Evolutionary conservation across 108 stramenopile species (phyloP).

Genomic region (Pseudonitzschia multiseries): DNA sequence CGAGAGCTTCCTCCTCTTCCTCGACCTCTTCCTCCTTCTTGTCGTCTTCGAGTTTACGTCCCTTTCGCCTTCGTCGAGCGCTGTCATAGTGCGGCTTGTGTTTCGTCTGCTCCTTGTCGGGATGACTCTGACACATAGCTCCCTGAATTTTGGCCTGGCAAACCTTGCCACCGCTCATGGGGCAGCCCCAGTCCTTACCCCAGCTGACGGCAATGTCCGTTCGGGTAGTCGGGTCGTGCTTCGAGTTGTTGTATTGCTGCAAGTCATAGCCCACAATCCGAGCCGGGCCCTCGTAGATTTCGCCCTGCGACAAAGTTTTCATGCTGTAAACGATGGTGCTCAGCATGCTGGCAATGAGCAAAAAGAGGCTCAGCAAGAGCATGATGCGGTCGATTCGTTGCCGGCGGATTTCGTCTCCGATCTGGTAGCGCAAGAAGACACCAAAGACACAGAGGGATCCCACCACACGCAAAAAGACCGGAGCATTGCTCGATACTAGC

Average conservation of each 20-base stretch:
- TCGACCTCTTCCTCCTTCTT: background rate
- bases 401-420: constrained; percentile 47
- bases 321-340: constrained; percentile 31
- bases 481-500: constrained; percentile 32
- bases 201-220: constrained; percentile 45
- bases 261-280: constrained; percentile 46
- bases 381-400: constrained; percentile 41
- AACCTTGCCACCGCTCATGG: constrained; percentile 25
- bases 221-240: constrained; percentile 32
- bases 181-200: constrained; percentile 53
- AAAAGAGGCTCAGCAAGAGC: constrained; percentile 36
- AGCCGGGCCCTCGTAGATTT: constrained; percentile 50
- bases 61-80: background rate
- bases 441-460: constrained; percentile 35
- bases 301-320: constrained; percentile 33
- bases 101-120: constrained; percentile 13
- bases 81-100: constrained; percentile 21
- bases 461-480: constrained; percentile 15
- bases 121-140: constrained; percentile 38
- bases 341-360: constrained; percentile 41
- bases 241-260: constrained; percentile 33
- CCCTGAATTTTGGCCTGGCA: constrained; percentile 40
- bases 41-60: background rate
- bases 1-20: constrained; percentile 11
- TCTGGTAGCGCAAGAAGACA: constrained; percentile 36